phyloP scores from a whole-genome alignment of 805 yeast species.

The Ogataea thermomethanolica region DNA sequence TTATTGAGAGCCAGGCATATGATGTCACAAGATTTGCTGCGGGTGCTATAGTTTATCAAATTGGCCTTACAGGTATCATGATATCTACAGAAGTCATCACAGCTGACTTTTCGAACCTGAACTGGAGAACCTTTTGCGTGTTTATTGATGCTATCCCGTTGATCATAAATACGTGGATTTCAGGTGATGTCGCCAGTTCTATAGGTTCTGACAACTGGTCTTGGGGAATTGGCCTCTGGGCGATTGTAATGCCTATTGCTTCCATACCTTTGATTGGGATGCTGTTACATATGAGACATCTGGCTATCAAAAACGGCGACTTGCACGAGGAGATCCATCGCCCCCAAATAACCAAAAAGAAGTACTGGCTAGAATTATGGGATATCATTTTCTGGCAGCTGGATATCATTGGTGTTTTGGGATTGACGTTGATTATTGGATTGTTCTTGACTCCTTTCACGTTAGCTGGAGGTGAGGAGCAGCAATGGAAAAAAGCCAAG shows the following conservation, averaged over 20 bases:
- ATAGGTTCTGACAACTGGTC: conserved; percentile 41
- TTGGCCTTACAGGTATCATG: conserved; percentile 24
- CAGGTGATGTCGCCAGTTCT: conserved; percentile 36
- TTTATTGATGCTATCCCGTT: conserved; percentile 34
- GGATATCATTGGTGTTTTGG: not conserved
- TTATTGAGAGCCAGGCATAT: conserved; percentile 22
- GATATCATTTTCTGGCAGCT: not conserved
- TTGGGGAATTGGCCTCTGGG: conserved; percentile 50
- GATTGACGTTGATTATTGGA: conserved; percentile 25
- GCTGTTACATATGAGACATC: conserved; percentile 32
- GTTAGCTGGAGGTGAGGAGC: conserved; percentile 29
- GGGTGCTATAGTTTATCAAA: conserved; percentile 22
- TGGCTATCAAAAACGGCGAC: not conserved
- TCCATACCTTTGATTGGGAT: conserved; percentile 33
- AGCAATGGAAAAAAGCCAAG: conserved; percentile 37
- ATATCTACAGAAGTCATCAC: conserved; percentile 22
- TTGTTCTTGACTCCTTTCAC: conserved; percentile 39
- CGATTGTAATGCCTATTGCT: conserved; percentile 40
- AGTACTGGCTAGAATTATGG: not conserved
- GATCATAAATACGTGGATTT: conserved; percentile 39
- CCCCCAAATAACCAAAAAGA: not conserved
- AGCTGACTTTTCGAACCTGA: conserved; percentile 27
- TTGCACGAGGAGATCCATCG: conserved; percentile 10
- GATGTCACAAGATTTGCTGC: conserved; percentile 25
- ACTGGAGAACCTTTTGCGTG: conserved; percentile 26